Evolutionary conservation across 2,329 filamentous ascomycete genomes (phyloP).

Genomic region (Cladosporium cucumerinum): DNA sequence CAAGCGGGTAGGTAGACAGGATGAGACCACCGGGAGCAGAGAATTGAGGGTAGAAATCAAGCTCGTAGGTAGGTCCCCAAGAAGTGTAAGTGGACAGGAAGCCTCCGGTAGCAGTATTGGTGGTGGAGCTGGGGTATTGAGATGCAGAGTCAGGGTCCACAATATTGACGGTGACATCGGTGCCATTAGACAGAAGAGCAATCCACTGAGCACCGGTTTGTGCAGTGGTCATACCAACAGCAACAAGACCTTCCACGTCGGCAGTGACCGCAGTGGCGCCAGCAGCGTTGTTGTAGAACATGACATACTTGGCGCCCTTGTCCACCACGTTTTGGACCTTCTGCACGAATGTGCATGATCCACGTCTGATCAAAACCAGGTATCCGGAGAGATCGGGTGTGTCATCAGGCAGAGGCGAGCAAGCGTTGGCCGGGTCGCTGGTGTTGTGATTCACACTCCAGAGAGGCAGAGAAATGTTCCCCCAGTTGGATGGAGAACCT

Average conservation of each 20-base stretch:
- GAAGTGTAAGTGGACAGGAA: slow-evolving; percentile 53
- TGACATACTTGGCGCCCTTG: slow-evolving; percentile 58
- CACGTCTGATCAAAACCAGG: slow-evolving; percentile 60
- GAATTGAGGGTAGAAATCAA: slow-evolving; percentile 55
- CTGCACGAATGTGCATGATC: slow-evolving; percentile 53
- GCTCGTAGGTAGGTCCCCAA: slow-evolving; percentile 61
- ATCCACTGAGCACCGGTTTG: slow-evolving; percentile 26
- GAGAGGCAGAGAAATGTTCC: slow-evolving; percentile 31
- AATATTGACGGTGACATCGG: slow-evolving; percentile 24
- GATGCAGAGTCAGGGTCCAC: slow-evolving; percentile 23
- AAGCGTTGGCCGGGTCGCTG: slow-evolving; percentile 49
- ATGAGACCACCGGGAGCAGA: slow-evolving; percentile 57
- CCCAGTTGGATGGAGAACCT: slow-evolving; percentile 36
- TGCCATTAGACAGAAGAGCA: slow-evolving; percentile 19
- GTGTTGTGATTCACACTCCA: slow-evolving; percentile 49
- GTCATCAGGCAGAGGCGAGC: slow-evolving; percentile 49
- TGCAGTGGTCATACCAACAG: slow-evolving; percentile 27
- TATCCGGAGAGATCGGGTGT: slow-evolving; percentile 57
- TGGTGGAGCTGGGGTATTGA: slow-evolving; percentile 16
- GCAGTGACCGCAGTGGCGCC: slow-evolving; percentile 21
- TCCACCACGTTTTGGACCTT: slow-evolving; percentile 55
- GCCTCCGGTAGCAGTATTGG: slow-evolving; percentile 43
- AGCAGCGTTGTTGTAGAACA: slow-evolving; percentile 56
- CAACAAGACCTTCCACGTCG: slow-evolving; percentile 20
- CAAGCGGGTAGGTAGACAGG: slow-evolving; percentile 54